phyloP scores from a whole-genome alignment of 2,329 filamentous ascomycete species.

The Aspergillus calidoustus region DNA sequence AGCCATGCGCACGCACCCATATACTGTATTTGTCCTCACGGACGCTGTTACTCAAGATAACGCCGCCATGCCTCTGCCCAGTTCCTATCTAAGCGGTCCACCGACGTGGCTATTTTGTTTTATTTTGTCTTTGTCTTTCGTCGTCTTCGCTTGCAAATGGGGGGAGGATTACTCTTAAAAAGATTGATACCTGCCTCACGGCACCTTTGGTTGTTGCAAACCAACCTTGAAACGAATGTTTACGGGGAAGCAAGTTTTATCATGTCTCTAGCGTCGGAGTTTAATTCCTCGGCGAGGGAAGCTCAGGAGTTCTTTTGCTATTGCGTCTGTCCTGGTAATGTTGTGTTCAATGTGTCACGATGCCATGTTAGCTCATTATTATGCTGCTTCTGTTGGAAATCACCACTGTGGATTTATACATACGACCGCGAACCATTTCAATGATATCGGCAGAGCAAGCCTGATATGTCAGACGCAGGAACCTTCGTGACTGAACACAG shows the following conservation, averaged over 20 bases:
- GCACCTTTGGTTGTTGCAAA: conserved; percentile 27
- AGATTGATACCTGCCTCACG: conserved; percentile 32
- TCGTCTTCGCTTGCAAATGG: conserved; percentile 24
- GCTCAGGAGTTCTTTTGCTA: conserved; percentile 10
- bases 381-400: neutral
- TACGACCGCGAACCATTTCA: neutral
- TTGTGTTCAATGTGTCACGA: neutral
- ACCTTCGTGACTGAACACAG: neutral
- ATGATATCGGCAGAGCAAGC: neutral
- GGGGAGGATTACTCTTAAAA: conserved; percentile 30
- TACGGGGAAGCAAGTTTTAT: conserved; percentile 22
- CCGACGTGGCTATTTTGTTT: conserved; percentile 9
- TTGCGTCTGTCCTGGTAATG: neutral
- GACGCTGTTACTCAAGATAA: conserved; percentile 32
- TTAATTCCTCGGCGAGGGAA: conserved; percentile 16
- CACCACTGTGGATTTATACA: neutral
- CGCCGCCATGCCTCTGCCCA: conserved; percentile 18
- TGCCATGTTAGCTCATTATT: neutral
- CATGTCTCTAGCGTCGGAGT: conserved; percentile 34
- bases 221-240: conserved; percentile 13
- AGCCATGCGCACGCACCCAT: conserved; percentile 25
- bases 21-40: conserved; percentile 40
- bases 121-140: conserved; percentile 23
- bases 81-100: conserved; percentile 17
- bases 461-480: neutral